Conservation (phyloP, 495 filamentous ascomycete species). For the Recurvomyces mirabilis region DNA sequence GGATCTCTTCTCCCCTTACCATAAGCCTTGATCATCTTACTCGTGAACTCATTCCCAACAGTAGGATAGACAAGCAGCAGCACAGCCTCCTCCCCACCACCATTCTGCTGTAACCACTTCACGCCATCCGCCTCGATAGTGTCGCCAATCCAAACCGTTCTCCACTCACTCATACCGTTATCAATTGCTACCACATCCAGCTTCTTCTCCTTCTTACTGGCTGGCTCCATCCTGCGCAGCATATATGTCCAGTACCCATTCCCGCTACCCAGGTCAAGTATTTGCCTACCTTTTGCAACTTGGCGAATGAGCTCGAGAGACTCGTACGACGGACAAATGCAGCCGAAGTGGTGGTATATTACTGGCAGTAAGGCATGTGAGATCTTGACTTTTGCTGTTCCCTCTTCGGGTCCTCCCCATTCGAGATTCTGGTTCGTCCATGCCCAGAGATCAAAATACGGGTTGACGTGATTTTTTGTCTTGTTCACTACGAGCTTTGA, state of each 20-base stretch:
- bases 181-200: conserved; percentile 38
- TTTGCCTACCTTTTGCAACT: conserved; percentile 30
- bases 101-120: conserved; percentile 31
- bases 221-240: conserved; percentile 36
- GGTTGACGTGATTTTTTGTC: conserved; percentile 38
- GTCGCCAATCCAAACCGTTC: conserved; percentile 48
- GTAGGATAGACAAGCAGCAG: conserved; percentile 53
- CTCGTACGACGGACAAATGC: conserved; percentile 47
- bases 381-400: conserved; percentile 29
- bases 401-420: conserved; percentile 41
- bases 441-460: conserved; percentile 46
- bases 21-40: conserved; percentile 40
- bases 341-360: conserved; percentile 59
- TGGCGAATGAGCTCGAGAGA: conserved; percentile 39
- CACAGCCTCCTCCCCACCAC: conserved; percentile 35
- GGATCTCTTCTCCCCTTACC: conserved; percentile 3
- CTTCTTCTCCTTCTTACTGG: conserved; percentile 16
- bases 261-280: conserved; percentile 47
- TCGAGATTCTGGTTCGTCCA: conserved; percentile 38
- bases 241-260: conserved; percentile 55
- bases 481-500: conserved; percentile 22
- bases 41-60: conserved; percentile 45
- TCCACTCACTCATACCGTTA: conserved; percentile 43
- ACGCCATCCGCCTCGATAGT: conserved; percentile 40
- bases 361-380: conserved; percentile 49